Conservation (phyloP, 2,329 filamentous ascomycete genomes). For the Trichoderma lentiforme region DNA sequence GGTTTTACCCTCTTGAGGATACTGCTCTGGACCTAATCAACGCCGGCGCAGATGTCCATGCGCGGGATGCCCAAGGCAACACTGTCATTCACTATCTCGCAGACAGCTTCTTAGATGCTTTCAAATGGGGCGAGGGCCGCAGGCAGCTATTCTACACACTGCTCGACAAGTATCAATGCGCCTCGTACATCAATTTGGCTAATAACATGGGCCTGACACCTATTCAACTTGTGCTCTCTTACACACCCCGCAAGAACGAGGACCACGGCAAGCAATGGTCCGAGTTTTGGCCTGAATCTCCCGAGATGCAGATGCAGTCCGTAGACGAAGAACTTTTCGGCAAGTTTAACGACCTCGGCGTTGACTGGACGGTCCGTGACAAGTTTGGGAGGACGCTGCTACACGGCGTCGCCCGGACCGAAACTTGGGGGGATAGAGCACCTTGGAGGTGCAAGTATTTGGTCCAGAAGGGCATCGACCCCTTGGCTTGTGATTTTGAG, state of each 20-base stretch:
- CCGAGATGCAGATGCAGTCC: not conserved
- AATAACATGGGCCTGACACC: not conserved
- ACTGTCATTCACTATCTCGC: slow-evolving; percentile 7
- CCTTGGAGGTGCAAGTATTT: not conserved
- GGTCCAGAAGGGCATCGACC: not conserved
- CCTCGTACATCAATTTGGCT: not conserved
- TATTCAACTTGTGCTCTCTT: not conserved
- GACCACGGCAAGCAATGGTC: not conserved
- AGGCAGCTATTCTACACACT: not conserved
- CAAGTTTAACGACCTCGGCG: not conserved
- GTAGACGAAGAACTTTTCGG: not conserved
- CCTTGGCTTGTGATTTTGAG: not conserved
- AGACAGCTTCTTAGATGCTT: not conserved
- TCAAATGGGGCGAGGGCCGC: not conserved
- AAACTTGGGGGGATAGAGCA: not conserved
- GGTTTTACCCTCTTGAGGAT: not conserved
- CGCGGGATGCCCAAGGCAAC: not conserved
- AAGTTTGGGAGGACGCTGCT: not conserved
- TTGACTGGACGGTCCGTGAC: not conserved
- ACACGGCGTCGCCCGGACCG: not conserved
- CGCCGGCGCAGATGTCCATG: not conserved
- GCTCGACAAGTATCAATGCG: not conserved
- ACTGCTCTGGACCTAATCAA: not conserved
- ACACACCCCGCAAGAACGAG: not conserved
- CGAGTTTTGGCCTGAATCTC: not conserved